Evolutionary conservation across 108 stramenopile genomes (phyloP), one percentile per base, ranked within the genome.

Genomic region (Fragilariopsis cylindrus): DNA sequence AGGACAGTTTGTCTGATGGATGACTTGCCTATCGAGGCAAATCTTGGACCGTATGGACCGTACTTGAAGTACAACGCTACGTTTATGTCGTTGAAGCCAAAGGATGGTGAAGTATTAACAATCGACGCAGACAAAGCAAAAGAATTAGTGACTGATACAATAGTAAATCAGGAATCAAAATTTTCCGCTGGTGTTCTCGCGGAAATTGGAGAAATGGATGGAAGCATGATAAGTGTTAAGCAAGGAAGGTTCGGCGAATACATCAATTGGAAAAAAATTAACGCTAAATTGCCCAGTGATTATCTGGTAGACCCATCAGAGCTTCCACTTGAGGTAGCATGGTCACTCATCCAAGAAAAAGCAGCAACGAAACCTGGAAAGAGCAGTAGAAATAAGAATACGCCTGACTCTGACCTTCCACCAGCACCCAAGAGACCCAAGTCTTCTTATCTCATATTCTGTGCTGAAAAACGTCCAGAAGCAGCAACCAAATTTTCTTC

Each of bases 1-100:
- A 70, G 84, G 21, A 76, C 76, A 6, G 76, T 88, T 46, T 70
- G 77, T 48, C 48, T 45, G 16, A 55, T 85, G 69, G 60, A 85
- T 7, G 84, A 82, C 39, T 16, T 65, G 39, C 82, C 84, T 11
- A 84, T 88, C 43, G 42, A 75, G 8, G 84, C 84, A 8, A 43
- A 79, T 4, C 79, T 88, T 42, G 87, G 87, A 30, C 87, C 82
- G 21, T 88, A 88, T 75, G 87, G 87, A 16, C 87, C 87, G 11
- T 88, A 88, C 57, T 45, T 88, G 53, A 88, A 84, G 70, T 85
- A 80, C 71, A 84, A 85, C 74, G 82, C 81, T 43, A 81, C 82
- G 11, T 88, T 58, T 39, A 69, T 79, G 11, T 70, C 71, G 41
- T 42, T 88, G 45, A 75, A 76, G n/a, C 48, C 67, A 57, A 73